Evolutionary conservation across 2,329 filamentous ascomycete genomes (phyloP).

Genomic region (Aspergillus unguis): DNA sequence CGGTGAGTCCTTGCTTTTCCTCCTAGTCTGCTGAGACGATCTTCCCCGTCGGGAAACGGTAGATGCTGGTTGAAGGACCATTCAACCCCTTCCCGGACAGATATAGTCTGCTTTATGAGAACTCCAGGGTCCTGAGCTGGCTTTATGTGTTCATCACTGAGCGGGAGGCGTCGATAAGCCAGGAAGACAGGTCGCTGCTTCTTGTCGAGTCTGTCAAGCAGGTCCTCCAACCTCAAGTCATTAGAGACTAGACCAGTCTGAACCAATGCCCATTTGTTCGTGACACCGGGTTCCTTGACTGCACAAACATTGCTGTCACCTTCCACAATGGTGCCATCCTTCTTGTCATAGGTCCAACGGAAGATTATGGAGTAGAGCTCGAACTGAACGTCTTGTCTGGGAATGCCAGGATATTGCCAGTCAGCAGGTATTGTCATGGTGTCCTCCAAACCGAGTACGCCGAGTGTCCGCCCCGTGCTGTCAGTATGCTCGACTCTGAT

Average conservation of each 20-base stretch:
- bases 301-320: slow-evolving; percentile 24
- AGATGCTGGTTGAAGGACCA: slow-evolving; percentile 13
- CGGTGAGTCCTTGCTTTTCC: slow-evolving; percentile 10
- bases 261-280: slow-evolving; percentile 17
- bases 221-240: background rate
- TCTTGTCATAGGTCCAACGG: slow-evolving; percentile 13
- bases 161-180: slow-evolving; percentile 21
- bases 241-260: slow-evolving; percentile 10
- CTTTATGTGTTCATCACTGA: background rate
- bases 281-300: slow-evolving; percentile 17
- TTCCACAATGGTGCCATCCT: background rate
- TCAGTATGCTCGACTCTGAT: slow-evolving; percentile 20
- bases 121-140: background rate
- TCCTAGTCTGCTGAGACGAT: slow-evolving; percentile 11
- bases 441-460: slow-evolving; percentile 4
- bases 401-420: slow-evolving; percentile 2
- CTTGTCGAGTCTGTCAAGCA: background rate
- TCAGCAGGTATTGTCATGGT: slow-evolving; percentile 8
- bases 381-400: slow-evolving; percentile 18
- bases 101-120: slow-evolving; percentile 9
- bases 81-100: slow-evolving; percentile 9
- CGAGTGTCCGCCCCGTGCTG: background rate
- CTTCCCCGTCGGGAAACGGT: background rate
- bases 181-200: slow-evolving; percentile 17
- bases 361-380: slow-evolving; percentile 25